Evolutionary conservation across 148 eudicot genomes (phyloP), one percentile per base, ranked within the genome.

Genomic region (Rheum nobile): DNA sequence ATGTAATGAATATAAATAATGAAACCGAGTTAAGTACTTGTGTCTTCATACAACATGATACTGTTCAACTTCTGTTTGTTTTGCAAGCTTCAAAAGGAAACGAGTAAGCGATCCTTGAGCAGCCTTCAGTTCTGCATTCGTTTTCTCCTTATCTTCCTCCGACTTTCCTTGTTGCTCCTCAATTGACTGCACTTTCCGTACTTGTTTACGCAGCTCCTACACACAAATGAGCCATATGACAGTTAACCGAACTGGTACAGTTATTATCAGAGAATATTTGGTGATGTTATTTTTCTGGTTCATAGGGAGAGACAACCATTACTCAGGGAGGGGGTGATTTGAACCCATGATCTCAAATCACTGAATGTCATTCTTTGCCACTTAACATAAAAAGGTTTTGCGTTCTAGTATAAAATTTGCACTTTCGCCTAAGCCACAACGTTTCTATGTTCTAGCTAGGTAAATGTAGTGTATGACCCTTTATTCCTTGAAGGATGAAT

Each of bases 141-240:
- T 8, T 39, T 29, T 44, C 12, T 35, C 69, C 39, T 55, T 32
- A 39, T 26, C 38, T 4, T 32, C 76, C 46, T 74, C 76, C 12
- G 8, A 41, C 37, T 32, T 74, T 35, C 14, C 76, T 24, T n/a
- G 32, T 2, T 43, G 47, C 6, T 54, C 68, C 43, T 74, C 67
- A 34, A 74, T 39, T 7, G 76, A 74, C 34, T 74, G 76, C 46
- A 74, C 68, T 37, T 21, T 37, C 11, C 76, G 67, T n/a, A 74
- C 76, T 8, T 55, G 68, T 57, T 74, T 74, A 19, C 68, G 76
- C 69, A 74, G 14, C 47, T 54, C 76, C 76, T 74, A 28, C 72
- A 69, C 35, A 9, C 6, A 9, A 24, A 24, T 29, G 35, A 29
- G 3, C 21, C 35, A 31, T 28, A 61, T 12, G n/a, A 4, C 68